Base-by-base conservation (phyloP, 2,329 filamentous ascomycete genomes). In the Dothideomycetes sp. region DNA sequence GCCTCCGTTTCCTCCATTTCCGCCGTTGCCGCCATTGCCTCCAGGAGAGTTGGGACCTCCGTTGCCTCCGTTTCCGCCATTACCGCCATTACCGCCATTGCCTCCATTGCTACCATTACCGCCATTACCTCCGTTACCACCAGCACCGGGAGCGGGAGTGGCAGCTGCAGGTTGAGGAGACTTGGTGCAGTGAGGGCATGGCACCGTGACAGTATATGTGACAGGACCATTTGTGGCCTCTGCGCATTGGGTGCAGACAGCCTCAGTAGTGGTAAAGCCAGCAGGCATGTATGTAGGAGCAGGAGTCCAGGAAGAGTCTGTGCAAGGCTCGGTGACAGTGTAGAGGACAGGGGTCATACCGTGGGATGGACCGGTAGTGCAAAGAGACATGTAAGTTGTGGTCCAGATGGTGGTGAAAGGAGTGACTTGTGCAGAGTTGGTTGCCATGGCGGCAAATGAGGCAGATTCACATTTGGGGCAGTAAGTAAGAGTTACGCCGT, bases 251-350 rank as follows among this genome's bases (percentile, higher is more conserved):
- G 47, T 46, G 52, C 59, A 62, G 7, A 54, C 48, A 45, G 53
- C 53, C 30, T 53, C 53, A 13, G 52, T 58, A 32, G 55, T 51
- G 12, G 56, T 60, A 49, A 57, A 61, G 45, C 55, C 57, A 28
- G 53, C 52, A 11, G 58, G 59, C 19, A 61, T 47, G 43, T 61
- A 53, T 41, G 44, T 47, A 19, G 56, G 48, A 32, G 54, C 57
- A 24, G 53, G 49, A 20, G 44, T 34, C 52, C 53, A 61, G 27
- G 51, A 55, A 8, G 53, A 38, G 23, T 54, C 56, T 12, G 49
- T 49, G 48, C 59, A 62, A 42, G 49, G 55, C 37, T 62, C 58
- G 23, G 59, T 62, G 41, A 61, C 51, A 15, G 58, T 62, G 51
- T 60, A 59, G 13, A 53, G 58, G 25, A 47, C 49, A 24, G 55